Percentiles rank a stretch among this genome's conserved stretches.
These are phyloP conservation scores for Plectranthus barbatus DNA, from an alignment of 257 asterid genomes.

Conservation along the genomic window DNA sequence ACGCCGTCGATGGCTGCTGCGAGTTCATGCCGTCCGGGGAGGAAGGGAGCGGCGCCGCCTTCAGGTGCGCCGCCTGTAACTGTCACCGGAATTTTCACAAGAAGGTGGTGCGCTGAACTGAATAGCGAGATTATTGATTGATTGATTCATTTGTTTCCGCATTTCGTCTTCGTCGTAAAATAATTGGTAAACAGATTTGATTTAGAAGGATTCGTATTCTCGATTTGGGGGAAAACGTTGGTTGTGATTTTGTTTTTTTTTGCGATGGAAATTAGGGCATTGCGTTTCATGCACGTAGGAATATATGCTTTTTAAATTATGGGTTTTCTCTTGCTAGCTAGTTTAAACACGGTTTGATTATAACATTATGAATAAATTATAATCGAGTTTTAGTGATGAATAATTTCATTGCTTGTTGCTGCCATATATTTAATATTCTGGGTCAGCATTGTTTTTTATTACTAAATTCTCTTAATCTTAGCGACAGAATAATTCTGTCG, in stretches of 20 bases:
- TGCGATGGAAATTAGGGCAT: background rate
- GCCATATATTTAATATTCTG: no score
- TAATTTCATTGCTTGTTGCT: no score
- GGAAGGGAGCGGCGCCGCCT: constrained; percentile 38
- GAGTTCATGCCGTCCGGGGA: constrained; percentile 74
- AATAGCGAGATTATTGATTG: background rate
- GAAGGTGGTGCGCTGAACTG: constrained; percentile 34
- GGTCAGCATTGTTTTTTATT: no score
- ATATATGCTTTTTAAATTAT: no score
- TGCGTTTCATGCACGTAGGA: no score
- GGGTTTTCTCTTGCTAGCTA: no score
- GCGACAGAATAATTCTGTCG: no score
- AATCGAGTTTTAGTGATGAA: no score
- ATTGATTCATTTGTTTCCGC: no score
- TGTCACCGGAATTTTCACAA: constrained; percentile 65
- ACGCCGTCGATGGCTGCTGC: constrained; percentile 72
- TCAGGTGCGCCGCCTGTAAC: constrained; percentile 62
- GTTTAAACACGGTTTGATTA: no score
- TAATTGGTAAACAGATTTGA: background rate
- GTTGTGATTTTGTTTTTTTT: background rate
- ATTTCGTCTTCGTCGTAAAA: background rate
- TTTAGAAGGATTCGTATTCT: background rate
- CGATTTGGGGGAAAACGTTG: background rate
- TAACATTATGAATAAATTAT: no score
- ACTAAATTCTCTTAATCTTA: no score